Percentiles rank a stretch among this genome's conserved stretches.
Evolutionary conservation across 1,139 yeast species (phyloP).

Genomic region (Hemisphaericaspora lyxosophila): DNA sequence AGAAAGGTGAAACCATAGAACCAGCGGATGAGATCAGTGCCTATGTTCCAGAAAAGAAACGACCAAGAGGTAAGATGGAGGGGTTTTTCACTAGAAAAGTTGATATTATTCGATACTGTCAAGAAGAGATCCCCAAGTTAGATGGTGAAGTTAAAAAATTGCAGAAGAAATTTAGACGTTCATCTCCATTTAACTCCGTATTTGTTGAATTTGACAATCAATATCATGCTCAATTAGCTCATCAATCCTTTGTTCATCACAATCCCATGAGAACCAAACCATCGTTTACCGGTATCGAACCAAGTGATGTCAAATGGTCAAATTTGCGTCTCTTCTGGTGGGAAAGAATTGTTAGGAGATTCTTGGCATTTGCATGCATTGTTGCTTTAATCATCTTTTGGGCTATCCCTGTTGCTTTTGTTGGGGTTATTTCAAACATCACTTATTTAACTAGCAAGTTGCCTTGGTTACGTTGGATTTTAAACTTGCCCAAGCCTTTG

Average conservation of each 20-base stretch:
- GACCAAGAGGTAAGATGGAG: constrained; percentile 68
- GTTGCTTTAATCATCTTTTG: constrained; percentile 64
- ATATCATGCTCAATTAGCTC: constrained; percentile 69
- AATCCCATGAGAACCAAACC: constrained; percentile 52
- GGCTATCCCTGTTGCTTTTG: constrained; percentile 86
- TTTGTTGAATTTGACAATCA: constrained; percentile 73
- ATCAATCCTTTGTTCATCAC: constrained; percentile 57
- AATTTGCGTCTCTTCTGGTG: constrained; percentile 81
- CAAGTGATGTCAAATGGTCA: constrained; percentile 64
- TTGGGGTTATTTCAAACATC: constrained; percentile 75
- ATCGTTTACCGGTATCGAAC: constrained; percentile 55
- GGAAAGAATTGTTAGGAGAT: constrained; percentile 65
- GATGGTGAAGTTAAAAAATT: constrained; percentile 53
- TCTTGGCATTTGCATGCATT: constrained; percentile 61
- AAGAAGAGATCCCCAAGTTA: constrained; percentile 53
- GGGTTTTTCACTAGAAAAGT: constrained; percentile 55
- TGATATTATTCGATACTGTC: constrained; percentile 60
- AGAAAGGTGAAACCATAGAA: constrained; percentile 50
- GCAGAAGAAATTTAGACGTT: constrained; percentile 47
- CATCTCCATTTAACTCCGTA: constrained; percentile 54
- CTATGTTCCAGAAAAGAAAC: constrained; percentile 74
- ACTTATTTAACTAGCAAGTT: constrained; percentile 61
- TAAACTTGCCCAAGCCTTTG: constrained; percentile 56
- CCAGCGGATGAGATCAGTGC: constrained; percentile 53
- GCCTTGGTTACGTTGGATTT: constrained; percentile 62